A percentile compares a stretch with the other conserved stretches of the same genome.
Evolutionary conservation across 2,329 filamentous ascomycete genomes (phyloP).

Genomic region (Pezicula neosporulosa): DNA sequence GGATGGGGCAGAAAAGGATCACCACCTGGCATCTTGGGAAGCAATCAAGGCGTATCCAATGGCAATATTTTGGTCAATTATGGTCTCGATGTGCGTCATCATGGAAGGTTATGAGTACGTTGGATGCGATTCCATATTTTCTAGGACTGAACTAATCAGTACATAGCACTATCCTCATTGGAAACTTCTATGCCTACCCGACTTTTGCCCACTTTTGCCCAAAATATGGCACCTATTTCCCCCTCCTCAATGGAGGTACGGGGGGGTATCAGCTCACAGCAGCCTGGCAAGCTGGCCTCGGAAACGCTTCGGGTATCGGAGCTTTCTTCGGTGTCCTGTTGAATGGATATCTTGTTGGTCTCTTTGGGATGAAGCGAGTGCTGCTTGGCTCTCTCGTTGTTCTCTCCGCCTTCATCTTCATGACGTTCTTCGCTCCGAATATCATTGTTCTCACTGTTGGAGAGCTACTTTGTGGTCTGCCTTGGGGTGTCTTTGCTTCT

Average conservation of each 20-base stretch:
- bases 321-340: slow-evolving; percentile 40
- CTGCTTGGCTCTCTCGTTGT: slow-evolving; percentile 39
- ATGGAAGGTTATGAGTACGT: slow-evolving; percentile 13
- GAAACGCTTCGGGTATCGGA: slow-evolving; percentile 19
- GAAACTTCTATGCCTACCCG: slow-evolving; percentile 19
- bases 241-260: slow-evolving; percentile 5
- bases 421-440: slow-evolving; percentile 45
- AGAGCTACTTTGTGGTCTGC: slow-evolving; percentile 44
- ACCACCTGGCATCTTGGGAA: slow-evolving; percentile 68
- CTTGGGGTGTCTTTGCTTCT: slow-evolving; percentile 48
- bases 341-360: slow-evolving; percentile 43
- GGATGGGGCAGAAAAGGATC: slow-evolving; percentile 30
- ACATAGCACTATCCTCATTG: slow-evolving; percentile 16
- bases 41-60: slow-evolving; percentile 80
- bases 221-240: slow-evolving; percentile 15
- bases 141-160: background rate
- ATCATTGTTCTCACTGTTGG: slow-evolving; percentile 41
- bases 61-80: slow-evolving; percentile 17
- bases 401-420: slow-evolving; percentile 40
- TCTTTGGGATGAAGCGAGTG: slow-evolving; percentile 43
- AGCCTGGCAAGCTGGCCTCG: slow-evolving; percentile 18
- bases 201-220: slow-evolving; percentile 11
- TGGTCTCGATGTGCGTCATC: slow-evolving; percentile 20
- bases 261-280: slow-evolving; percentile 10
- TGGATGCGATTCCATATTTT: too few species aligned